phyloP scores from a whole-genome alignment of 495 filamentous ascomycete species.

The Trichocladium antarcticum region DNA sequence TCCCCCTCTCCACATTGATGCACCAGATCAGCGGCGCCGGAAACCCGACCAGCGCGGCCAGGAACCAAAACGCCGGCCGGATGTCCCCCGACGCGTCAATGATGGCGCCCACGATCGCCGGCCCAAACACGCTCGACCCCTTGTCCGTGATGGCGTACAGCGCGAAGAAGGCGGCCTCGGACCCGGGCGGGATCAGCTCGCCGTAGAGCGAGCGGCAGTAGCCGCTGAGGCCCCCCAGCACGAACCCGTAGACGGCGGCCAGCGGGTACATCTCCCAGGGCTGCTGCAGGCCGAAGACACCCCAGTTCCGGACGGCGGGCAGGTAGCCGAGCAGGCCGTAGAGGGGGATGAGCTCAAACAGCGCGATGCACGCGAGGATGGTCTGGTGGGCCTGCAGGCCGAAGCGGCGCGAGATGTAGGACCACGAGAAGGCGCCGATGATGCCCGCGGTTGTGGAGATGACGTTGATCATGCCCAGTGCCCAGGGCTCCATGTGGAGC shows the following conservation, averaged over 20 bases:
- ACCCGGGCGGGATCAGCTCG: conserved; percentile 84
- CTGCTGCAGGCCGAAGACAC: conserved; percentile 74
- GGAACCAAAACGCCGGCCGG: conserved; percentile 83
- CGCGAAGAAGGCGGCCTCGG: conserved; percentile 91
- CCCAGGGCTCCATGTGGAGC: conserved; percentile 76
- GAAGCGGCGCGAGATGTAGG: conserved; percentile 55
- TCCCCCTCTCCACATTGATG: conserved; percentile 84
- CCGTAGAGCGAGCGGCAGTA: conserved; percentile 91
- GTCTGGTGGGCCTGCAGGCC: conserved; percentile 67
- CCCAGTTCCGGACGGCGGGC: conserved; percentile 62
- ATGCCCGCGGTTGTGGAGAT: conserved; percentile 76
- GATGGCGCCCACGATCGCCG: conserved; percentile 83
- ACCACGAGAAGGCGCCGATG: conserved; percentile 82
- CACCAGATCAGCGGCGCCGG: conserved; percentile 75
- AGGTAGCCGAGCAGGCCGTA: conserved; percentile 88
- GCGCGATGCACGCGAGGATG: conserved; percentile 74
- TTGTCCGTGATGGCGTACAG: conserved; percentile 98
- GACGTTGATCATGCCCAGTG: conserved; percentile 86
- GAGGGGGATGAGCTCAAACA: conserved; percentile 86
- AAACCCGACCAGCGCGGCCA: conserved; percentile 69
- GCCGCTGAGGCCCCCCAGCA: conserved; percentile 82
- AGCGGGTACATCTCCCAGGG: conserved; percentile 97
- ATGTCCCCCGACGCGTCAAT: conserved; percentile 87
- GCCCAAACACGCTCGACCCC: conserved; percentile 87
- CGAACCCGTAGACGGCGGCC: conserved; percentile 81